Evolutionary conservation across 2,329 filamentous ascomycete genomes (phyloP), one percentile per base, ranked within the genome.

Genomic region (Parascedosporium putredinis): DNA sequence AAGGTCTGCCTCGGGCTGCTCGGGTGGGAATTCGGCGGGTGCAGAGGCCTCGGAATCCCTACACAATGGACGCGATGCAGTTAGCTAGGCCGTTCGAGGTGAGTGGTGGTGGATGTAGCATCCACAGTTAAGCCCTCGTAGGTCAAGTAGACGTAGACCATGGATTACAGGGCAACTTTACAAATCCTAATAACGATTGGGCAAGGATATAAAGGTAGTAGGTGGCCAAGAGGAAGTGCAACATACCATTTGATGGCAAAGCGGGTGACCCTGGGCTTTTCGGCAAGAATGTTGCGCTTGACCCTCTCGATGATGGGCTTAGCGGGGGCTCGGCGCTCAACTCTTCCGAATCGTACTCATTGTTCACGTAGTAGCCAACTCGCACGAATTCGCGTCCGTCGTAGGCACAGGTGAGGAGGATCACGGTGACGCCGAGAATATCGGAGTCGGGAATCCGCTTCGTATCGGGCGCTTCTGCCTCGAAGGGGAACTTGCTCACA

Each of bases 331-430:
- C 90, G 45, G 84, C 82, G 59, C 81, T 85, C 55, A 98, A 78
- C 65, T 95, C 88, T 60, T 94, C 88, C 23, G 86, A 86, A 59
- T 95, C 88, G 67, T 98, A 98, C 68, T 98, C 94, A 62, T 98
- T 98, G 76, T 97, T 98, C 61, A 98, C 93, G 59, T 98, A 98
- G 78, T 98, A 98, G 54, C 93, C 93, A 38, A 98, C 91, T 57
- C 93, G 89, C 34, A 98, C 89, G 61, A 98, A 98, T 67, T 98
- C 93, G 62, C 93, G 83, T 49, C 86, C 86, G 61, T 98, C 93
- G 70, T 98, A 98, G 66, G 88, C 86, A 70, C 93, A 97, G 51
- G 89, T 95, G 57, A 98, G 79, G 50, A 98, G 84, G 59, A 98
- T 89, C 60, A 98, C 93, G 3, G 93, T 98, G 47, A 98, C 94